Percentiles rank a stretch among this genome's conserved stretches.
Conservation (phyloP, 2,329 filamentous ascomycete species). For the Sordariomycetes sp. region DNA sequence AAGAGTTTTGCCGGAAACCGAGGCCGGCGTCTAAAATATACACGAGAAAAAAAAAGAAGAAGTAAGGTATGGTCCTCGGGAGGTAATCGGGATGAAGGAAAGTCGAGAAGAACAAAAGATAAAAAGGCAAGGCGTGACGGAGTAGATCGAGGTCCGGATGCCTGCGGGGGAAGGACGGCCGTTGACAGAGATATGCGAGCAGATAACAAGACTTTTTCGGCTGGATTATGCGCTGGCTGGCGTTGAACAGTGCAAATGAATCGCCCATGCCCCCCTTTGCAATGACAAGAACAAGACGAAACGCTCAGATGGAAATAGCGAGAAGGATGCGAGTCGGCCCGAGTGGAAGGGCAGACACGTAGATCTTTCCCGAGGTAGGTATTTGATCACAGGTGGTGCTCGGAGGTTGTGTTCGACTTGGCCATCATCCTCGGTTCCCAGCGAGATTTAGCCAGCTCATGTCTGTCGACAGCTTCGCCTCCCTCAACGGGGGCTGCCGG, state of each 20-base stretch:
- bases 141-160: neutral
- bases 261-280: neutral
- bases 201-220: neutral
- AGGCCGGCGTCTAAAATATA: neutral
- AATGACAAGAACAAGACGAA: neutral
- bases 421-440: constrained; percentile 17
- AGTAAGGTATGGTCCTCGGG: neutral
- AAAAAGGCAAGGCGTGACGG: neutral
- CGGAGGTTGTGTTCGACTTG: neutral
- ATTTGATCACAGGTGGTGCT: neutral
- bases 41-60: neutral
- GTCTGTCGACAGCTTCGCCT: constrained; percentile 45
- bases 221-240: neutral
- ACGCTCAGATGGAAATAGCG: neutral
- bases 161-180: neutral
- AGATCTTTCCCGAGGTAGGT: neutral
- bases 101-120: neutral
- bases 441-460: constrained; percentile 76
- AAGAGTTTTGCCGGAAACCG: neutral
- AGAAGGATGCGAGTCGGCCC: neutral
- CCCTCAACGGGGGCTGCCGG: constrained; percentile 38
- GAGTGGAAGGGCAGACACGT: neutral
- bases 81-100: neutral
- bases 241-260: neutral
- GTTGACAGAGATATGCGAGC: neutral